Evolutionary conservation across 179 eudicot genomes (phyloP).

Genomic region (Vitellaria paradoxa): DNA sequence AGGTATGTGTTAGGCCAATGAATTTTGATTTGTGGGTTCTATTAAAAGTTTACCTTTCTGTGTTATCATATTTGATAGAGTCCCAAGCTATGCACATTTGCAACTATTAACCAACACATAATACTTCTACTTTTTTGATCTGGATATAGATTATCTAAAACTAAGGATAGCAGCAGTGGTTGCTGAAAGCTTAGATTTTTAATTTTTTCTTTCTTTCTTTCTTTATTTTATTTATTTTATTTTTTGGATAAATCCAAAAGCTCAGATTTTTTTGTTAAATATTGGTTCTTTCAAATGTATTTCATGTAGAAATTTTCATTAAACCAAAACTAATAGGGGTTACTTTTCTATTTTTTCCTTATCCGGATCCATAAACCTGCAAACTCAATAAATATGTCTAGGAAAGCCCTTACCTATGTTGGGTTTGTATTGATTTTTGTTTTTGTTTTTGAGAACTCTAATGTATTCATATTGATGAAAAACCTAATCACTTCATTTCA

Average conservation of each 20-base stretch:
- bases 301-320: neutral
- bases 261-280: neutral
- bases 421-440: neutral
- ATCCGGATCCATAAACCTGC: neutral
- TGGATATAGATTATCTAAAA: neutral
- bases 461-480: neutral
- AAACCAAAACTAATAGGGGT: neutral
- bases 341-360: neutral
- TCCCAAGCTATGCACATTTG: neutral
- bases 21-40: slow-evolving; percentile 4
- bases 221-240: too few species aligned
- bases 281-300: neutral
- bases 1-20: slow-evolving; percentile 40
- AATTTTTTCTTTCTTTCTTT: neutral
- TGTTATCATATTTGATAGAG: neutral
- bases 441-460: neutral
- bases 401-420: neutral
- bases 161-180: neutral
- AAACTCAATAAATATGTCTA: neutral
- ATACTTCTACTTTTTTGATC: slow-evolving; percentile 3
- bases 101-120: neutral
- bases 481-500: neutral
- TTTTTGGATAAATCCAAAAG: too few species aligned
- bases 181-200: slow-evolving; percentile 1
- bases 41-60: neutral